Conservation (phyloP, 2,329 filamentous ascomycete species). For the Bipolaris cookei region DNA sequence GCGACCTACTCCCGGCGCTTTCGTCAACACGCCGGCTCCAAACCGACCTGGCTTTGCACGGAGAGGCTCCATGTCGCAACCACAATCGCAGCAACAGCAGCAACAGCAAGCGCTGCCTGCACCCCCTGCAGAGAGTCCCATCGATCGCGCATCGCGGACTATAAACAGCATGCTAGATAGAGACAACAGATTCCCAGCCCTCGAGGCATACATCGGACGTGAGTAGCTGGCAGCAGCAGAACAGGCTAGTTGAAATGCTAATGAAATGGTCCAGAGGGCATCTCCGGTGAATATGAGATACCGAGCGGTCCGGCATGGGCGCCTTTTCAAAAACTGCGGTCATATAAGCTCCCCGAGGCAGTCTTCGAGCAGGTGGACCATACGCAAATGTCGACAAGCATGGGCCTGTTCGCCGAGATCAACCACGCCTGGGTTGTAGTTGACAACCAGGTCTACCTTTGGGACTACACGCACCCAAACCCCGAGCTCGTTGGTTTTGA, state of each 20-base stretch:
- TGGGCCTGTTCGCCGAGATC: conserved; percentile 94
- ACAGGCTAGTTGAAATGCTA: conserved; percentile 26
- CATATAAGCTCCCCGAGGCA: conserved; percentile 87
- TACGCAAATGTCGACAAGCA: conserved; percentile 84
- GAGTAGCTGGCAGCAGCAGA: conserved; percentile 49
- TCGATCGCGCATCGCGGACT: conserved; percentile 80
- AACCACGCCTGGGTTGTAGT: conserved; percentile 96
- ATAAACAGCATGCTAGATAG: conserved; percentile 79
- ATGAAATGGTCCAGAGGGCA: conserved; percentile 68
- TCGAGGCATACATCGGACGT: conserved; percentile 90
- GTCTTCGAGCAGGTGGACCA: conserved; percentile 93
- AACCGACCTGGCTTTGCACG: conserved; percentile 40
- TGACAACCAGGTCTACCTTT: conserved; percentile 94
- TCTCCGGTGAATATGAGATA: conserved; percentile 90
- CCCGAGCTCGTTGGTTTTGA: conserved; percentile 92
- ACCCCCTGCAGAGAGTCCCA: conserved; percentile 58
- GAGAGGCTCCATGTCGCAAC: conserved; percentile 35
- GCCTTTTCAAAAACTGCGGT: conserved; percentile 85
- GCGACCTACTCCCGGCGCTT: conserved; percentile 76
- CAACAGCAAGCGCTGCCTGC: conserved; percentile 32
- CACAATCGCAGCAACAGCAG: conserved; percentile 22
- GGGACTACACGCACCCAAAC: conserved; percentile 95
- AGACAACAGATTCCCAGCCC: conserved; percentile 83
- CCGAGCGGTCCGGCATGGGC: conserved; percentile 73
- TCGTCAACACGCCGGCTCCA: conserved; percentile 73